Percentiles rank a stretch among this genome's conserved stretches.
These are phyloP conservation scores for Exophiala mesophila DNA, from an alignment of 2,329 filamentous ascomycete genomes.

Conservation along the genomic window DNA sequence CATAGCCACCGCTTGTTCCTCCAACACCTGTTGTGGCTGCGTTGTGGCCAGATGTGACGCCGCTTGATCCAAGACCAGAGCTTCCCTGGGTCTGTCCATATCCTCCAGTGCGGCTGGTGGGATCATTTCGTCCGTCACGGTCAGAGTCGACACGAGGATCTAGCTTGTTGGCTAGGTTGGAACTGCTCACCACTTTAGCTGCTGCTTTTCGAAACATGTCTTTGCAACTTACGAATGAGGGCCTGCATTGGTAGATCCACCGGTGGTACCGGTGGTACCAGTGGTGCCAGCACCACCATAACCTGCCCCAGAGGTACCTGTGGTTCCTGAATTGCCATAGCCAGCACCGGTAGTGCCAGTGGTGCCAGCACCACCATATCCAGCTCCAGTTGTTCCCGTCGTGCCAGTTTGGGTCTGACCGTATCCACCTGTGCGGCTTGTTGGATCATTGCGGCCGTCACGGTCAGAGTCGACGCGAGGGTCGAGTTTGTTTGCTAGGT, in stretches of 20 bases:
- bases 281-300: slow-evolving; percentile 2
- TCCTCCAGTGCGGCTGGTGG: slow-evolving; percentile 9
- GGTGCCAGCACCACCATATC: slow-evolving; percentile 3
- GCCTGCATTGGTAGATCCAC: slow-evolving; percentile 30
- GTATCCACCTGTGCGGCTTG: slow-evolving; percentile 14
- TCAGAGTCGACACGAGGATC: slow-evolving; percentile 31
- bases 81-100: slow-evolving; percentile 8
- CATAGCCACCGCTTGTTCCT: slow-evolving; percentile 18
- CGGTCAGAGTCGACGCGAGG: slow-evolving; percentile 36
- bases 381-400: slow-evolving; percentile 5
- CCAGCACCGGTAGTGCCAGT: slow-evolving; percentile 14
- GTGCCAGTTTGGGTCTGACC: slow-evolving; percentile 7
- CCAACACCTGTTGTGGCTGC: slow-evolving; percentile 9
- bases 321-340: slow-evolving; percentile 12
- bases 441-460: slow-evolving; percentile 17
- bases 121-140: slow-evolving; percentile 19
- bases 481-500: slow-evolving; percentile 38
- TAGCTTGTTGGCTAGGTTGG: slow-evolving; percentile 42
- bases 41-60: slow-evolving; percentile 22
- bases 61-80: slow-evolving; percentile 1
- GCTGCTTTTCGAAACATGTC: too few species aligned
- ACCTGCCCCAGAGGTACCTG: slow-evolving; percentile 11
- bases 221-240: slow-evolving; percentile 33
- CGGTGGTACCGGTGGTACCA: slow-evolving; percentile 13
- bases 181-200: too few species aligned